These are phyloP conservation scores for Aquilaria sinensis DNA, from an alignment of 345 rosid species.

Conservation along the genomic window DNA sequence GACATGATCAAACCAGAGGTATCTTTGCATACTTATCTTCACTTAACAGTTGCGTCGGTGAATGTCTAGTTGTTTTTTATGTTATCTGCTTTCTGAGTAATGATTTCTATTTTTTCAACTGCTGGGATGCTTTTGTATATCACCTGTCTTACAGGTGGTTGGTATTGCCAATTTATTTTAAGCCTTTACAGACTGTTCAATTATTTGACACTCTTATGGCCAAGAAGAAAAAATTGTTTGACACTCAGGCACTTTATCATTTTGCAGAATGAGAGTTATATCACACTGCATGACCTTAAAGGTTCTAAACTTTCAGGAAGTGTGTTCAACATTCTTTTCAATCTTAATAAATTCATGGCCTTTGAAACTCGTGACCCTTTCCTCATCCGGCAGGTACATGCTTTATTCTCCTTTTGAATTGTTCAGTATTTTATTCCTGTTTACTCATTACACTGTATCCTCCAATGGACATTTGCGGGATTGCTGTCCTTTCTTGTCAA, in stretches of 20 bases:
- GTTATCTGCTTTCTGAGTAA: no score
- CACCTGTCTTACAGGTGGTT: background rate
- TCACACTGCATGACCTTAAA: constrained; percentile 66
- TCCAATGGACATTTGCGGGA: no score
- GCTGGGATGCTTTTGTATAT: background rate
- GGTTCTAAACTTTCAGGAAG: constrained; percentile 88
- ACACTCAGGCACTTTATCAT: constrained; percentile 10
- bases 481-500: background rate
- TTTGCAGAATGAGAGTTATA: constrained; percentile 65
- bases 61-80: no score
- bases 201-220: background rate
- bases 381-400: constrained; percentile 88
- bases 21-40: constrained; percentile 17
- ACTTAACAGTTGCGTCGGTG: background rate
- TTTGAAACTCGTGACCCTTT: constrained; percentile 97
- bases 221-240: constrained; percentile 1
- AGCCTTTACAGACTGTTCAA: background rate
- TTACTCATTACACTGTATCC: background rate
- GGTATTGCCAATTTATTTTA: background rate
- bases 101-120: background rate
- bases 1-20: constrained; percentile 96
- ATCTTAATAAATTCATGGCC: constrained; percentile 94
- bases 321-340: constrained; percentile 88
- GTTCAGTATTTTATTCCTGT: background rate
- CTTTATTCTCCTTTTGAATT: constrained; percentile 7